Evolutionary conservation across 2,329 filamentous ascomycete genomes (phyloP).

Genomic region (Colletotrichum karsti): DNA sequence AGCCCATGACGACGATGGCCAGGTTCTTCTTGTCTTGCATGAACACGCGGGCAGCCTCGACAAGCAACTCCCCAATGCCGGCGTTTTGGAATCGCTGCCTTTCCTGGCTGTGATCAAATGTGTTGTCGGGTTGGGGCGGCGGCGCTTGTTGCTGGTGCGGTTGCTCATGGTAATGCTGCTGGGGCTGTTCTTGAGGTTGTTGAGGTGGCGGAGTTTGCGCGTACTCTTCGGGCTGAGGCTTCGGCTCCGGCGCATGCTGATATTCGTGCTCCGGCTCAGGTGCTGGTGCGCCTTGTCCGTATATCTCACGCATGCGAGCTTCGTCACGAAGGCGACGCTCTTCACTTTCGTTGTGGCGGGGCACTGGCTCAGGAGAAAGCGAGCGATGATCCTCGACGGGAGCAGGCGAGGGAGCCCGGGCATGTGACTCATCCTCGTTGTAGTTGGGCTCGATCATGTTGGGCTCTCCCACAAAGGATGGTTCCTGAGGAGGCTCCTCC

Average conservation of each 20-base stretch:
- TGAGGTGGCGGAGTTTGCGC: not conserved
- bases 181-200: not conserved
- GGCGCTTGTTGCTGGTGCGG: slow-evolving; percentile 33
- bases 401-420: not conserved
- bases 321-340: slow-evolving; percentile 54
- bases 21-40: slow-evolving; percentile 68
- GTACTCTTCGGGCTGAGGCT: slow-evolving; percentile 5
- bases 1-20: slow-evolving; percentile 61
- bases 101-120: slow-evolving; percentile 37
- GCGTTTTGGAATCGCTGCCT: slow-evolving; percentile 46
- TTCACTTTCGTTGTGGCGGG: slow-evolving; percentile 34
- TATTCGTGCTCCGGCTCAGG: slow-evolving; percentile 16
- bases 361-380: slow-evolving; percentile 11
- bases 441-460: slow-evolving; percentile 26
- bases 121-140: slow-evolving; percentile 35
- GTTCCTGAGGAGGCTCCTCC: slow-evolving; percentile 9
- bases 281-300: slow-evolving; percentile 46
- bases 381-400: not conserved
- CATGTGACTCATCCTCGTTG: not conserved
- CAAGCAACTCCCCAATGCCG: slow-evolving; percentile 61
- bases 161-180: slow-evolving; percentile 29
- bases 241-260: slow-evolving; percentile 20
- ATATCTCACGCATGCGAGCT: slow-evolving; percentile 62
- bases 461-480: not conserved
- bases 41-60: slow-evolving; percentile 62